Evolutionary conservation across 148 eudicot species (phyloP), one percentile per base, ranked within the genome.

Genomic region (Fallopia convolvulus): DNA sequence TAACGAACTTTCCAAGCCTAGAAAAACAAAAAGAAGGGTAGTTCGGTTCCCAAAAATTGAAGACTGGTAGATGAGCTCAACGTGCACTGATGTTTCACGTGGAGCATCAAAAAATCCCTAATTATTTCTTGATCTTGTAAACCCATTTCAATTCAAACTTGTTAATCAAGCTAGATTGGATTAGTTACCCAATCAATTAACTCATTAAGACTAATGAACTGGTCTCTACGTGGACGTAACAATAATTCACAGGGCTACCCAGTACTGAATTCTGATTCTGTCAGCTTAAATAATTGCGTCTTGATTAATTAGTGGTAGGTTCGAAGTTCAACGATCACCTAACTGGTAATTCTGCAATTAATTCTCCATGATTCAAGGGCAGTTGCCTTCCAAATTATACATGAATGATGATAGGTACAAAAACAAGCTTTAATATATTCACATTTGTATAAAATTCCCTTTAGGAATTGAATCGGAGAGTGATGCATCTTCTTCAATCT

Each of bases 1-100:
- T 66, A 66, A 66, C 72, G 42, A 66, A 33, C 72, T 66, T 66
- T 66, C 72, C 72, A 66, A 33, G 42, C 71, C 33, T 61, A 60
- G 13, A 61, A 61, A 66, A 32, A 33, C 14, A 15, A 32, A 33
- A 33, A 15, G 72, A 66, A 66, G 44, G 72, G 72, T 66, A 66
- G 72, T 66, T 66, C 71, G 15, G 0, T 61, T 61, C 15, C 36
- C 36, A 23, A 9, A 61, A 58, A 9, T 8, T 2, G 0, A 40
- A 33, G 72, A 66, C 39, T 66, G 72, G 72, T 66, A 66, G 72
- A 66, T 66, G 72, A 66, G 44, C 42, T 66, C 72, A 6, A 36
- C 17, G 26, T 21, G 26, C 32, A 52, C 26, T 4, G 10, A 8
- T 44, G 1, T 44, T 61, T 23, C 68, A 61, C 68, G 68, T 61